Evolutionary conservation across 257 asterid genomes (phyloP).

Genomic region (Nicotiana noctiflora): DNA sequence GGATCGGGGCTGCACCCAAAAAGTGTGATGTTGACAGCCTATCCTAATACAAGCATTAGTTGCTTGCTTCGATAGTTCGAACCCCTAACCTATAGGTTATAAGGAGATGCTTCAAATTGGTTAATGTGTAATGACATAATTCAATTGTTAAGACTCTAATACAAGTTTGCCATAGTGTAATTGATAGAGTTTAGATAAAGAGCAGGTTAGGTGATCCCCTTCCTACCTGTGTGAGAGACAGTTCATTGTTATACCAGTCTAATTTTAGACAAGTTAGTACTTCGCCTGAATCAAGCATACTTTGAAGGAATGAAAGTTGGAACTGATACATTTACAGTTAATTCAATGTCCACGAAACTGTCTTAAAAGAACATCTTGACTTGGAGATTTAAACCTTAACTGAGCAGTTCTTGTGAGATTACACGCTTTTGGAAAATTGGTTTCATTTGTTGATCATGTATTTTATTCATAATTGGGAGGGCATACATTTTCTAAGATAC

Average conservation of each 20-base stretch:
- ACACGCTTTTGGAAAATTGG: background rate
- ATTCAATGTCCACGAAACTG: background rate
- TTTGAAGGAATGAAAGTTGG: background rate
- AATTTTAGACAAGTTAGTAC: background rate
- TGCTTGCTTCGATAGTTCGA: too few species aligned
- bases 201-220: too few species aligned
- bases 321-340: background rate
- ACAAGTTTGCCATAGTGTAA: too few species aligned
- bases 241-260: background rate
- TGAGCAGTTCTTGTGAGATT: background rate
- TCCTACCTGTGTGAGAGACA: background rate
- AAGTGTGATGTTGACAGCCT: too few species aligned
- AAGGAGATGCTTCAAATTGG: too few species aligned
- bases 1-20: too few species aligned
- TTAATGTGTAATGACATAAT: too few species aligned
- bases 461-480: background rate
- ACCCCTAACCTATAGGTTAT: too few species aligned
- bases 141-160: too few species aligned
- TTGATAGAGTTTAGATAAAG: too few species aligned
- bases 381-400: background rate
- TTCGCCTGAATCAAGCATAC: background rate
- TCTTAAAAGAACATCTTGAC: background rate
- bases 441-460: background rate
- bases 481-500: background rate
- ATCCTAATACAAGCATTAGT: too few species aligned